Conservation (phyloP, 768 basidiomycete genomes). For the Hebeloma cylindrosporum region DNA sequence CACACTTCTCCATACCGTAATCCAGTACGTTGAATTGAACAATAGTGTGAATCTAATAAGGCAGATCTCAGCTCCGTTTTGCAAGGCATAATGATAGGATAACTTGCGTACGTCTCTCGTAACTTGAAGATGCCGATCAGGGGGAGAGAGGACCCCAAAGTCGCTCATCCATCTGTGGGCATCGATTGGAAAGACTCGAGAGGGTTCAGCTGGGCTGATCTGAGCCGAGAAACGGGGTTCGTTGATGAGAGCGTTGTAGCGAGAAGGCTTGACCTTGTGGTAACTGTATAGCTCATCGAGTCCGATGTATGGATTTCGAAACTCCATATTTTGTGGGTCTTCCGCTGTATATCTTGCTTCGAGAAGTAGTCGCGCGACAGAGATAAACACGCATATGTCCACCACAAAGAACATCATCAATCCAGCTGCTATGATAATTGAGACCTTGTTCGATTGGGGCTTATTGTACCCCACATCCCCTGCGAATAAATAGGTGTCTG, state of each 20-base stretch:
- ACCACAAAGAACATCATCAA: constrained; percentile 22
- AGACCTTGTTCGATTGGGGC: background rate
- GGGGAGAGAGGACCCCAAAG: constrained; percentile 28
- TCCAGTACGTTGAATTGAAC: constrained; percentile 27
- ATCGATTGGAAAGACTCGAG: constrained; percentile 25
- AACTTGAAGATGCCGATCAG: constrained; percentile 26
- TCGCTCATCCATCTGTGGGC: constrained; percentile 28
- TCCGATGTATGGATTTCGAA: constrained; percentile 27
- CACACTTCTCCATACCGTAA: constrained; percentile 31
- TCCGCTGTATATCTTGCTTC: constrained; percentile 8
- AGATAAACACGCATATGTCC: constrained; percentile 25
- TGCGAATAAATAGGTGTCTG: background rate
- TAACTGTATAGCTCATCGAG: constrained; percentile 25
- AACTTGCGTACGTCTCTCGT: constrained; percentile 18
- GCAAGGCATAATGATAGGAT: background rate
- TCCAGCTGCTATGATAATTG: constrained; percentile 8
- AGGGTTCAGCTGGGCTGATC: constrained; percentile 21
- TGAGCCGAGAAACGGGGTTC: constrained; percentile 26
- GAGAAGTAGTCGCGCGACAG: constrained; percentile 17
- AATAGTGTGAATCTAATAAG: constrained; percentile 23
- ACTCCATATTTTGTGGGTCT: constrained; percentile 19
- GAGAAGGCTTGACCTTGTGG: constrained; percentile 16
- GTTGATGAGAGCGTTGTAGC: constrained; percentile 21
- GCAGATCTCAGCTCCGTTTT: background rate
- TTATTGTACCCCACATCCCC: background rate